Conservation (phyloP, 495 filamentous ascomycete species). For the Hyaloscypha hepaticicola region DNA sequence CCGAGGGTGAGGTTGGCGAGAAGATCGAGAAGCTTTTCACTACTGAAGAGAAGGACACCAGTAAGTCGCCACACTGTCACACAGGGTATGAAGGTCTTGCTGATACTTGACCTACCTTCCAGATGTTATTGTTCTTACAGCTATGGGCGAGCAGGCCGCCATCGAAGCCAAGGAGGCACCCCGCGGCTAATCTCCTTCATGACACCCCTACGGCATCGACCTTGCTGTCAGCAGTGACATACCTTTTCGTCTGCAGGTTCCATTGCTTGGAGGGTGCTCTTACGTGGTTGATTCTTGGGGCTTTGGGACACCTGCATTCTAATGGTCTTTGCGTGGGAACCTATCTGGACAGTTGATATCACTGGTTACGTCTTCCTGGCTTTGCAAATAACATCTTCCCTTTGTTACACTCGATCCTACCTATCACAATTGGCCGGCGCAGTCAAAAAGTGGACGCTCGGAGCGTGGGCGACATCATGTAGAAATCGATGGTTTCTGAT, state of each 20-base stretch:
- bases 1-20: slow-evolving; percentile 82
- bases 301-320: slow-evolving; percentile 31
- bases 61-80: slow-evolving; percentile 57
- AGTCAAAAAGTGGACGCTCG: slow-evolving; percentile 34
- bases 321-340: slow-evolving; percentile 30
- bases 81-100: slow-evolving; percentile 3
- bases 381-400: slow-evolving; percentile 28
- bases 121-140: slow-evolving; percentile 88
- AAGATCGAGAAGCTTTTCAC: slow-evolving; percentile 76
- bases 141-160: slow-evolving; percentile 93
- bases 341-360: slow-evolving; percentile 34
- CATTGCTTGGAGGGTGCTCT: slow-evolving; percentile 18
- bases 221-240: slow-evolving; percentile 31
- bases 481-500: slow-evolving; percentile 33
- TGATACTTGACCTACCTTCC: slow-evolving; percentile 31
- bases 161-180: slow-evolving; percentile 93
- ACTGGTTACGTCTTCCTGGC: slow-evolving; percentile 34
- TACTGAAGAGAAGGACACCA: slow-evolving; percentile 72
- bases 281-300: slow-evolving; percentile 25
- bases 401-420: slow-evolving; percentile 31
- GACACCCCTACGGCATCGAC: slow-evolving; percentile 30
- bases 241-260: slow-evolving; percentile 20
- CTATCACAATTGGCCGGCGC: slow-evolving; percentile 30
- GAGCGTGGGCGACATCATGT: slow-evolving; percentile 33
- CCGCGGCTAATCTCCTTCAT: slow-evolving; percentile 28